phyloP scores from a whole-genome alignment of 345 rosid genomes.

The Corchorus capsularis region DNA sequence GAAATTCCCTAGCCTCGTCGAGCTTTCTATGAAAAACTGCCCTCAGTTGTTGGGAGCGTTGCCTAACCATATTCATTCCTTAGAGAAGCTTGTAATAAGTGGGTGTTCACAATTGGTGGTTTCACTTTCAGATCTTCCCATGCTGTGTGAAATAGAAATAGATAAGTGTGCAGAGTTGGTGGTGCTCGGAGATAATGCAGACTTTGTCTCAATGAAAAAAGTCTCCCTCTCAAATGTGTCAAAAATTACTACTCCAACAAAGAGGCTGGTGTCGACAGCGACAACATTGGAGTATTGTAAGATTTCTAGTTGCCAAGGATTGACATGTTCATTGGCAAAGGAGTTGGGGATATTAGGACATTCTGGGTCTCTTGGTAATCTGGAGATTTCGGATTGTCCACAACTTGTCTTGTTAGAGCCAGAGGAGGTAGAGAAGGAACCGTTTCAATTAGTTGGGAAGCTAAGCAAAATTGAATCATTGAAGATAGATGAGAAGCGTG shows the following conservation, averaged over 20 bases:
- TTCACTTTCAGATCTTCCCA: neutral
- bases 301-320: neutral
- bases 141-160: neutral
- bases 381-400: no score
- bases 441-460: neutral
- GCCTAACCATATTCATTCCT: neutral
- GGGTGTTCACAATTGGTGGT: neutral
- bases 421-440: neutral
- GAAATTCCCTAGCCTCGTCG: no score
- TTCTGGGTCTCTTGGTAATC: no score
- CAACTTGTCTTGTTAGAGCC: conserved; percentile 2
- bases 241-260: neutral
- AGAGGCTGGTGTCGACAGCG: neutral
- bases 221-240: no score
- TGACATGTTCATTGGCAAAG: no score
- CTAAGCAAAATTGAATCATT: neutral
- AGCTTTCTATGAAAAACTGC: no score
- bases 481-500: neutral
- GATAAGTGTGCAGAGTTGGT: neutral
- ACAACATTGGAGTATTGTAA: neutral
- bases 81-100: neutral
- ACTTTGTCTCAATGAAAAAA: no score
- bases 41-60: no score
- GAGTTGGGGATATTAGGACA: no score
- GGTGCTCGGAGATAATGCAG: neutral